Evolutionary conservation across 345 rosid species (phyloP), one percentile per base, ranked within the genome.

Genomic region (Salix brachista): DNA sequence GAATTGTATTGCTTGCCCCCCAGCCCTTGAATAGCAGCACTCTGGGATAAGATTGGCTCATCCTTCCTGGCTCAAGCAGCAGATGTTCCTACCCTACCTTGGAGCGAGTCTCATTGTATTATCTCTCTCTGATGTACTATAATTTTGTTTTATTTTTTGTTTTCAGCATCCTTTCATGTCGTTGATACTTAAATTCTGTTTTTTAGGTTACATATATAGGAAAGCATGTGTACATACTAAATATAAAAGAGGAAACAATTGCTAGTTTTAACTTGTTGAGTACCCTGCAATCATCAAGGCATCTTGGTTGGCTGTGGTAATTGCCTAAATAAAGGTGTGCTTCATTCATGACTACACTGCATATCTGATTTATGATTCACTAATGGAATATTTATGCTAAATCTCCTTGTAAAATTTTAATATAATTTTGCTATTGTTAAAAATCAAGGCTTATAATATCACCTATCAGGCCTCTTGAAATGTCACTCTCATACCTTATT

Each of bases 241-340:
- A 46, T 14, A 46, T 46, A 46, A 46, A 13, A 34, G 99, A 93
- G 84, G 99, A 96, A 85, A 98, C 97, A 16, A 88, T 92, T 87
- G 92, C 93, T 64, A 96, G 99, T 81, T 96, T 97, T 85, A 92
- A 85, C 87, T 96, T 80, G 95, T 96, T 67, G 99, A 98, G 80
- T 96, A 96, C 86, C 99, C 99, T 70, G 98, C 98, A 86, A 96
- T 96, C 98, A 91, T 92, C 87, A 96, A 96, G 91, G 98, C 98
- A 58, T 96, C 98, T 1, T 96, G 99, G 98, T 98, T 75, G 98
- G 98, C 34, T 98, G 99, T 52, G 99, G 99, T 80, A 93, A 93
- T 89, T 97, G 99, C 75, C 94, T 96, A 80, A 36, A 89, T 98
- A 87, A 96, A 96, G 98, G 98, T 93, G 69, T 71, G 85, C 77